Percentiles rank a stretch among this genome's conserved stretches.
Evolutionary conservation across 495 filamentous ascomycete genomes (phyloP).

Genomic region (Hypomontagnella submonticulosa): DNA sequence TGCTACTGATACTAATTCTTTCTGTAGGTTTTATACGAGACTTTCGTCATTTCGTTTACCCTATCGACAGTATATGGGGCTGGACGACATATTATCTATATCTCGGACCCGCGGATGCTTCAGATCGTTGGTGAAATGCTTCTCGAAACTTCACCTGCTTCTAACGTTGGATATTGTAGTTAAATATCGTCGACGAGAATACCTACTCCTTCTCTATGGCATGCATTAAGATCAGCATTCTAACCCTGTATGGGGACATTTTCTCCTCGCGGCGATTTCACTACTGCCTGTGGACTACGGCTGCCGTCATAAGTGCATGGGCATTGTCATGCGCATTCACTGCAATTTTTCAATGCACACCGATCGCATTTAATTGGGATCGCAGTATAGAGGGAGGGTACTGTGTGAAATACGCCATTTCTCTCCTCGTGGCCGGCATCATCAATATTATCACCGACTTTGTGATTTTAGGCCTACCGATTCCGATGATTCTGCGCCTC

Average conservation of each 20-base stretch:
- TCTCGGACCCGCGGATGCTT: constrained; percentile 13
- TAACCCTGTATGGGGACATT: constrained; percentile 18
- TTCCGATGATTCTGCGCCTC: constrained; percentile 18
- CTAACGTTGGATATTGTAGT: constrained; percentile 6
- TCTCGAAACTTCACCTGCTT: neutral
- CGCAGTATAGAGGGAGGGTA: neutral
- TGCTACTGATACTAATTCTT: neutral
- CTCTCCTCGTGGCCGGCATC: constrained; percentile 26
- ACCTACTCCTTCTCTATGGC: constrained; percentile 15
- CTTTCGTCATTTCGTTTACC: neutral
- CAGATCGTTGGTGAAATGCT: constrained; percentile 14
- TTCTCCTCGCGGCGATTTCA: constrained; percentile 15
- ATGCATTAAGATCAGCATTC: constrained; percentile 30
- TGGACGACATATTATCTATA: constrained; percentile 21
- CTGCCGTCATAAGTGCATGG: constrained; percentile 10
- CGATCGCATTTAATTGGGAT: constrained; percentile 25
- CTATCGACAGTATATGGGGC: constrained; percentile 20
- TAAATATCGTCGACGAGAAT: constrained; percentile 19
- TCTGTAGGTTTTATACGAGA: neutral
- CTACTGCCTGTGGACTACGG: constrained; percentile 17
- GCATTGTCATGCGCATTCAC: constrained; percentile 12
- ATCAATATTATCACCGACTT: constrained; percentile 29
- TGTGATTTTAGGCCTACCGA: constrained; percentile 15
- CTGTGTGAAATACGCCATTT: constrained; percentile 24
- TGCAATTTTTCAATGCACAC: constrained; percentile 26